phyloP scores from a whole-genome alignment of 179 eudicot genomes.

The Heliamphora pulchella region DNA sequence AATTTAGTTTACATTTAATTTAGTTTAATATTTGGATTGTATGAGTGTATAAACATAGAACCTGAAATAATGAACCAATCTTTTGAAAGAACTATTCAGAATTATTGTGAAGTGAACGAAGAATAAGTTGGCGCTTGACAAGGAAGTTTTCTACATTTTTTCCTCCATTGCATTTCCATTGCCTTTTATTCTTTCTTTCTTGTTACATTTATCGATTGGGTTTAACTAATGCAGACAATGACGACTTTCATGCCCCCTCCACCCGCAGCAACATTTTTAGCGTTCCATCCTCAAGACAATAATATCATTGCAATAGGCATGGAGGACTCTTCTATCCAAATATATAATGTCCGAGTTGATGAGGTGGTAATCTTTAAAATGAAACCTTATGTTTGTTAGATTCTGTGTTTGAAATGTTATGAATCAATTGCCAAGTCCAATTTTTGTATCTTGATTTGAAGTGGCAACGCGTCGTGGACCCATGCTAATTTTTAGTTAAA shows the following conservation, averaged over 20 bases:
- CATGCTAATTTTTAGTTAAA: neutral
- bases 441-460: neutral
- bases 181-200: neutral
- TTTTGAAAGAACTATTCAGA: neutral
- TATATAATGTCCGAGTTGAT: slow-evolving; percentile 77
- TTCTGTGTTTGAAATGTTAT: neutral
- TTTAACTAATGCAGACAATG: slow-evolving; percentile 60
- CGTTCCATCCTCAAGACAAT: slow-evolving; percentile 87
- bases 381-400: slow-evolving; percentile 5
- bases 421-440: neutral
- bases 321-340: slow-evolving; percentile 87
- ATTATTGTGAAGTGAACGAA: neutral
- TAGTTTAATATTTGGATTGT: neutral
- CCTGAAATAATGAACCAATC: neutral
- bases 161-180: neutral
- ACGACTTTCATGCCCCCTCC: slow-evolving; percentile 90
- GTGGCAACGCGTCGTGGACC: slow-evolving; percentile 4
- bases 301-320: slow-evolving; percentile 89
- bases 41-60: neutral
- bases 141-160: neutral
- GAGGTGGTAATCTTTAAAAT: slow-evolving; percentile 41
- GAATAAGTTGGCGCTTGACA: neutral
- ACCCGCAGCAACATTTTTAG: slow-evolving; percentile 85
- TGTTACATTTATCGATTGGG: neutral
- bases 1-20: neutral